These are phyloP conservation scores for Cladobotryum mycophilum DNA, from an alignment of 2,329 filamentous ascomycete genomes.

Conservation along the genomic window DNA sequence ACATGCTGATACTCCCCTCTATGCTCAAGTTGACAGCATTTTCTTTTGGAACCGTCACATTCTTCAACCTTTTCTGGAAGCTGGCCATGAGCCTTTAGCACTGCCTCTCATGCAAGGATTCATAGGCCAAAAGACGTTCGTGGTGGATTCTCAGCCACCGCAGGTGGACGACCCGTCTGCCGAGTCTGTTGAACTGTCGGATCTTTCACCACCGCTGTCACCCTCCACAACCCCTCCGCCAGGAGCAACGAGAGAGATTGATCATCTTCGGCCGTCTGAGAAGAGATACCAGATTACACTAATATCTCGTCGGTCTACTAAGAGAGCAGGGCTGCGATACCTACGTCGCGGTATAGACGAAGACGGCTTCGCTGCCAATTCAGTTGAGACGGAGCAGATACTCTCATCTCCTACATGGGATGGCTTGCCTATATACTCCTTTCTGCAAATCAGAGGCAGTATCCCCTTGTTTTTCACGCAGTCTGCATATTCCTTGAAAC, in stretches of 20 bases:
- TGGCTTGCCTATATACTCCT: slow-evolving; percentile 64
- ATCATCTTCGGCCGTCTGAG: slow-evolving; percentile 43
- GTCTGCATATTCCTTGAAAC: slow-evolving; percentile 88
- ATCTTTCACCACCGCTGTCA: slow-evolving; percentile 28
- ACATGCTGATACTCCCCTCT: slow-evolving; percentile 46
- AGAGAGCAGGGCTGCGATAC: slow-evolving; percentile 83
- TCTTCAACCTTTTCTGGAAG: slow-evolving; percentile 64
- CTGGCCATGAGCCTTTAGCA: slow-evolving; percentile 63
- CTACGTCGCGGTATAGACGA: slow-evolving; percentile 86
- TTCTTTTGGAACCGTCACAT: slow-evolving; percentile 92
- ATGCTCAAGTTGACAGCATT: slow-evolving; percentile 64
- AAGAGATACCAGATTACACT: slow-evolving; percentile 72
- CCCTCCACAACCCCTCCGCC: slow-evolving; percentile 19
- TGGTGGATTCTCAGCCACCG: slow-evolving; percentile 57
- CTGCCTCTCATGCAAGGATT: slow-evolving; percentile 92
- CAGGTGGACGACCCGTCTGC: slow-evolving; percentile 43
- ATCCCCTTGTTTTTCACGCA: slow-evolving; percentile 96
- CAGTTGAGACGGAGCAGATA: slow-evolving; percentile 92
- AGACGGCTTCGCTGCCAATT: slow-evolving; percentile 80
- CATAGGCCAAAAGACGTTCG: slow-evolving; percentile 77
- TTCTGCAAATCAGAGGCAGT: slow-evolving; percentile 81
- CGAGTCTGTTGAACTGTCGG: slow-evolving; percentile 41
- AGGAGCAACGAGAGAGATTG: slow-evolving; percentile 22
- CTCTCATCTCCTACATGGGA: slow-evolving; percentile 67
- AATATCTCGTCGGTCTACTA: slow-evolving; percentile 81